Evolutionary conservation across 2,329 filamentous ascomycete genomes (phyloP).

Genomic region (Claviceps pazoutovae): DNA sequence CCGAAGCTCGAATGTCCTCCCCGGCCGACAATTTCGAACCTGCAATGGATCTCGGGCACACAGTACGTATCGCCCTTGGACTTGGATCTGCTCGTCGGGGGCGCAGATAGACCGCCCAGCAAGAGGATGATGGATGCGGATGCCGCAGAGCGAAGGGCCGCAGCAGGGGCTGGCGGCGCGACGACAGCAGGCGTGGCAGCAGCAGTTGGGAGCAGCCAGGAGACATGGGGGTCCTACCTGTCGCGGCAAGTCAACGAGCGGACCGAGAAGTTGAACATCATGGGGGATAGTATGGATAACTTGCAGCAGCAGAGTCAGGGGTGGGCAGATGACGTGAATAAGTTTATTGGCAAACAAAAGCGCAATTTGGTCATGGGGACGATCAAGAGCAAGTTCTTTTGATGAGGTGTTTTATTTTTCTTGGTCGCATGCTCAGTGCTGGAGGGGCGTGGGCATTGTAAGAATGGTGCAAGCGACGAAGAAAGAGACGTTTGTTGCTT

Average conservation of each 20-base stretch:
- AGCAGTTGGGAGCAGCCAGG: slow-evolving; percentile 22
- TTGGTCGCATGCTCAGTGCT: not conserved
- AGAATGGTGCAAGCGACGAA: no score
- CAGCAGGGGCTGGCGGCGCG: slow-evolving; percentile 18
- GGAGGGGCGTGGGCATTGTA: no score
- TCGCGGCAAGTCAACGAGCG: slow-evolving; percentile 77
- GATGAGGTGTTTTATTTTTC: not conserved
- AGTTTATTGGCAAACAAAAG: slow-evolving; percentile 80
- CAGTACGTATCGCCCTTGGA: slow-evolving; percentile 80
- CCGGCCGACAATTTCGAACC: slow-evolving; percentile 82
- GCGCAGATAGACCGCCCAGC: slow-evolving; percentile 72
- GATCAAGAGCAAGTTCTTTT: slow-evolving; percentile 45
- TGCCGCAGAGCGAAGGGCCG: slow-evolving; percentile 56
- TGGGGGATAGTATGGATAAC: slow-evolving; percentile 73
- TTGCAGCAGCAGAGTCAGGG: slow-evolving; percentile 67
- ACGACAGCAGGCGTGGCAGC: slow-evolving; percentile 25
- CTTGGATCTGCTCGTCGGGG: slow-evolving; percentile 81
- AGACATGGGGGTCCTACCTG: slow-evolving; percentile 69
- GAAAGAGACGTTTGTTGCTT: no score
- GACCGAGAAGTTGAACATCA: slow-evolving; percentile 72
- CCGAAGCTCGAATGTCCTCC: slow-evolving; percentile 58
- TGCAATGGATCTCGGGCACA: slow-evolving; percentile 94
- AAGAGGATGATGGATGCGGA: slow-evolving; percentile 78
- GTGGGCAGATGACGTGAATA: slow-evolving; percentile 79
- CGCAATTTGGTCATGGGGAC: slow-evolving; percentile 63